These are phyloP conservation scores for Chlamydomonas eustigma DNA, from an alignment of 139 green algal genomes.

Conservation along the genomic window DNA sequence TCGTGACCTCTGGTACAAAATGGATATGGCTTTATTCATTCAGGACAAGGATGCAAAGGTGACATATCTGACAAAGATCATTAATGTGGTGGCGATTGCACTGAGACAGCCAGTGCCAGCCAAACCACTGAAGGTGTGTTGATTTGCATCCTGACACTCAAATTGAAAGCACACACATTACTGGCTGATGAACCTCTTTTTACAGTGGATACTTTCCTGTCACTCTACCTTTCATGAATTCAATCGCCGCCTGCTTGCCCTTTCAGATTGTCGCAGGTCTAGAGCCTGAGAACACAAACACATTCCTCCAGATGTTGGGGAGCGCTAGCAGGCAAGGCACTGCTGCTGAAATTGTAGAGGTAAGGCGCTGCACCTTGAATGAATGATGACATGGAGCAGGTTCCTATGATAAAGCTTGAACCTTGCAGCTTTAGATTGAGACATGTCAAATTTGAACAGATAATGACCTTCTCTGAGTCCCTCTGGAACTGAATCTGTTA, in stretches of 20 bases:
- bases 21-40: not conserved
- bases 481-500: no score
- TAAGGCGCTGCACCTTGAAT: no score
- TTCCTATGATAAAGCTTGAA: no score
- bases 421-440: no score
- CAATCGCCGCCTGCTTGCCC: not conserved
- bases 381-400: no score
- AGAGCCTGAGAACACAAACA: conserved; percentile 80
- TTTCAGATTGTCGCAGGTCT: conserved; percentile 74
- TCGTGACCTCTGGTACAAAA: not conserved
- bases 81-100: conserved; percentile 52
- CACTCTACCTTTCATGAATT: not conserved
- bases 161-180: no score
- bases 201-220: no score
- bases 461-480: no score
- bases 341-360: not conserved
- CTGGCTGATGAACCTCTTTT: no score
- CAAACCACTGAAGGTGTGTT: conserved; percentile 61
- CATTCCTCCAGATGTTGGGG: conserved; percentile 72
- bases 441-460: no score
- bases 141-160: no score
- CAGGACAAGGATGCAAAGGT: conserved; percentile 75
- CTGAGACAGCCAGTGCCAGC: conserved; percentile 53
- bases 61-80: conserved; percentile 73
- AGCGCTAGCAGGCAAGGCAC: not conserved